Evolutionary conservation across 129 eudicot genomes (phyloP), one percentile per base, ranked within the genome.

Genomic region (Lactuca sativa): DNA sequence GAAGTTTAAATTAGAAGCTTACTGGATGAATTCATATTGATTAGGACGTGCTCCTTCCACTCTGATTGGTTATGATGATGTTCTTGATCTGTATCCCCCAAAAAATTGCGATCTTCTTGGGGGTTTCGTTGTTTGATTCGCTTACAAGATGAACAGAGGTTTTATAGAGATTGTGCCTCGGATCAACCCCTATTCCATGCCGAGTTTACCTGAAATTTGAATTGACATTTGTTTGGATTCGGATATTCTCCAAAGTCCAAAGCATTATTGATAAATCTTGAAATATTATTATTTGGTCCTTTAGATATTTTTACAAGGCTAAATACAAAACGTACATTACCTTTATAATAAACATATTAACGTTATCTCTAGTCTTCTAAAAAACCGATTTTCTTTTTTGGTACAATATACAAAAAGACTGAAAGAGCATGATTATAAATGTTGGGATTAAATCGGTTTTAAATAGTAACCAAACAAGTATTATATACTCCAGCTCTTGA

Each of bases 11-110:
- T 32, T 25, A 30, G 78, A 65, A 62, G 72, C 73, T 74, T 74
- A 74, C 79, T 32, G 14, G 79, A 58, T 66, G 79, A 74, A 65
- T 13, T 66, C 79, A 74, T 74, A 67, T 9, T 66, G 77, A 49
- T 72, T 11, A 47, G 15, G 14, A 57, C 17, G 44, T 17, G 13
- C 56, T 66, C 5, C 51, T 64, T 44, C 70, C 17, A 64, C 56
- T 63, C 8, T 14, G 56, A 64, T 41, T 64, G 9, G 43, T 62
- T 32, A 62, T 62, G 18, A 62, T 25, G 16, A 7, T 65, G 69
- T 12, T 64, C 21, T 44, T 47, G 72, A 51, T 52, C 72, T 34
- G 58, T 25, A 66, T 49, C 71, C 33, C 67, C 67, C 59, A 31
- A 49, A 66, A 66, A 12, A 0, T 32, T 49, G 6, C 59, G 59